phyloP scores from a whole-genome alignment of 805 yeast genomes.

The Metschnikowia matae region DNA sequence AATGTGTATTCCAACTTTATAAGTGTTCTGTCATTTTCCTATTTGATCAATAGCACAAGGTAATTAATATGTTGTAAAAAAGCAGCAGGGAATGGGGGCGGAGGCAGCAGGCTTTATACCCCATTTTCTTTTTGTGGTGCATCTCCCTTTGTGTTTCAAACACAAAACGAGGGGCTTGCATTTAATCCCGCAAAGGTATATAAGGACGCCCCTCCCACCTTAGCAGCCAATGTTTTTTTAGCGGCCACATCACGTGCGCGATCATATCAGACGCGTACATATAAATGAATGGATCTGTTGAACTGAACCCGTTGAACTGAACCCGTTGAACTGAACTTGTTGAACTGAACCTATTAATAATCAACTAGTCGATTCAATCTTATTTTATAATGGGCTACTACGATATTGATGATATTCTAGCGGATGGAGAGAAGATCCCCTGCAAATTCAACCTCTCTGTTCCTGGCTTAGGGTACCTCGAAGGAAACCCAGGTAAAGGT shows the following conservation, averaged over 20 bases:
- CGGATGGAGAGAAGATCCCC: constrained; percentile 72
- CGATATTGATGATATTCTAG: constrained; percentile 71
- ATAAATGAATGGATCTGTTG: neutral
- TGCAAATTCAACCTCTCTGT: constrained; percentile 72
- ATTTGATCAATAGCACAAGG: too few relatives aligned
- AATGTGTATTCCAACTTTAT: too few relatives aligned
- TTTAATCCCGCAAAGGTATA: neutral
- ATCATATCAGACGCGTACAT: neutral
- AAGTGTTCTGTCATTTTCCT: too few relatives aligned
- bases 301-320: too few relatives aligned
- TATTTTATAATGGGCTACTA: constrained; percentile 42
- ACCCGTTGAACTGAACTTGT: too few relatives aligned
- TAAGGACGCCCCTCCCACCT: neutral
- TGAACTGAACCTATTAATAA: neutral
- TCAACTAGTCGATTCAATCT: neutral
- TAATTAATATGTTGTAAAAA: too few relatives aligned
- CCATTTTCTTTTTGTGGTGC: neutral
- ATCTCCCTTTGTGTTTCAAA: neutral
- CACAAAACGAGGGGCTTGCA: neutral
- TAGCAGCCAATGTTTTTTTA: neutral
- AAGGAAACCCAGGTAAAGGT: constrained; percentile 67
- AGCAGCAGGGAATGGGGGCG: neutral
- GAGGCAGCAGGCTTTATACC: neutral
- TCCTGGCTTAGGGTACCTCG: constrained; percentile 85
- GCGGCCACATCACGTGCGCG: neutral